Base-by-base conservation (phyloP, 2,329 filamentous ascomycete genomes). In the Trichophyton mentagrophytes region DNA sequence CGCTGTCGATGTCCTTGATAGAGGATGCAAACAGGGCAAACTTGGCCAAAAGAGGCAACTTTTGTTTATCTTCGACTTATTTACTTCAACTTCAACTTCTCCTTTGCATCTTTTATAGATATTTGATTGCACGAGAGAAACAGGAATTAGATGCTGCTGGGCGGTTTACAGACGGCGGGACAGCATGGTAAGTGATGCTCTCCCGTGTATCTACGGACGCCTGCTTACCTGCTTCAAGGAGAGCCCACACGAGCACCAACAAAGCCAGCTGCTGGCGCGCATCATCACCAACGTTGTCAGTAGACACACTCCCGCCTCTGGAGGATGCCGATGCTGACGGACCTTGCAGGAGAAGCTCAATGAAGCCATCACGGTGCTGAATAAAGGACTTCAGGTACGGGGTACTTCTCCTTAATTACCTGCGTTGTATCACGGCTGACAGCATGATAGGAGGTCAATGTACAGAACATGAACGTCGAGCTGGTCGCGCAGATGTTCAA, bases 401-500 rank as follows among this genome's bases (percentile, higher is more conserved):
- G 22, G 22, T 91, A 74, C 27, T 25, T 20, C 17, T 49, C 33
- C 33, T 13, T 9, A 4, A 11, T 1, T 7, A 5, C 22, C 20
- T 30, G 15, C 8, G n/a, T 11, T 15, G 11, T 13, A 47, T 6
- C 46, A 17, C 60, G 61, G 44, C n/a, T 38, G 20, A 4, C 7
- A 15, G 40, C 6, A 36, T 61, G 4, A 53, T 67, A 96, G 88
- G 92, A 97, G 67, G 96, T 97, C 80, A 97, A 97, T 70, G 86
- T 96, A 61, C 89, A 96, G 69, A 99, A 97, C 73, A 96, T 97
- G 90, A 95, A 99, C 71, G 90, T 96, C 40, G 93, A 97, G 76
- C 82, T 97, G 2, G 93, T 97, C 3, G 91, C 92, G 0, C 92
- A 97, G 72, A 99, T 99, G 93, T 99, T 97, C 80, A 96, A 97